Evolutionary conservation across 305 asterid species (phyloP).

Genomic region (Euphrasia arctica): DNA sequence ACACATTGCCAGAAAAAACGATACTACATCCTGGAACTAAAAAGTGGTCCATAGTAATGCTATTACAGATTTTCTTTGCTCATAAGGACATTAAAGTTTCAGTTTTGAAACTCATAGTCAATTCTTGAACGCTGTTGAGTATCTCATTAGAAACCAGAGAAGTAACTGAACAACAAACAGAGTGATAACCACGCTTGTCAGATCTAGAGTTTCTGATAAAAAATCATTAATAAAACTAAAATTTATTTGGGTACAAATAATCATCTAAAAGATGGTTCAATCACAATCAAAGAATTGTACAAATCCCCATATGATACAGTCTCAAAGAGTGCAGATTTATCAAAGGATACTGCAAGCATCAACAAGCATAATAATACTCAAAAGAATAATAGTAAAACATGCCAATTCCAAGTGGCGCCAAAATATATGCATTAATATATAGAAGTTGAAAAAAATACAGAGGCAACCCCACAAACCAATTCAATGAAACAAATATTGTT

Average conservation of each 20-base stretch:
- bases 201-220: constrained; percentile 1
- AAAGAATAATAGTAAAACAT: constrained; percentile 1
- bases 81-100: neutral
- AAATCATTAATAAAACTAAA: constrained; percentile 6
- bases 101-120: constrained; percentile 3
- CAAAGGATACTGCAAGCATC: neutral
- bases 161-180: constrained; percentile 15
- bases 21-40: neutral
- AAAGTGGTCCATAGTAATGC: neutral
- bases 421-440: neutral
- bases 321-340: neutral
- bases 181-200: constrained; percentile 5
- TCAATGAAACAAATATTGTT: neutral
- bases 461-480: neutral
- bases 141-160: neutral
- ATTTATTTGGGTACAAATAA: constrained; percentile 20
- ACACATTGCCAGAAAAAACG: neutral
- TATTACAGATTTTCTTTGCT: neutral
- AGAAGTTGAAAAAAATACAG: neutral
- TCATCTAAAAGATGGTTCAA: constrained; percentile 19
- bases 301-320: constrained; percentile 1
- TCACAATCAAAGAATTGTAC: constrained; percentile 13
- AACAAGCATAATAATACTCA: neutral
- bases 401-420: neutral
- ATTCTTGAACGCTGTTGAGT: neutral